Base-by-base conservation (phyloP, 2,329 filamentous ascomycete species). In the Ophiocordyceps camponoti-saundersi region DNA sequence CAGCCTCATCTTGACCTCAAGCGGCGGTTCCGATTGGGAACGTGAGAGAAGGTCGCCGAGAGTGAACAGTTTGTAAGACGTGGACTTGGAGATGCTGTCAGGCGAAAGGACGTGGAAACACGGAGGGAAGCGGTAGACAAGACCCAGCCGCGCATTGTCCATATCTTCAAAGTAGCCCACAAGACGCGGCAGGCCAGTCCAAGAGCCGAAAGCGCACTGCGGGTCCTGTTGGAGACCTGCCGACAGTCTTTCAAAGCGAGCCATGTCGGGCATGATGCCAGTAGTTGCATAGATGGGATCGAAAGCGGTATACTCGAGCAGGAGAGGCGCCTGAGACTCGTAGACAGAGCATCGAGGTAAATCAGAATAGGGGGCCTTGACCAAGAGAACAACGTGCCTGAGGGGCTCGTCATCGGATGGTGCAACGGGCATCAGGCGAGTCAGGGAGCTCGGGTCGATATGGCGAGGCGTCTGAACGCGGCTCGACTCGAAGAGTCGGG, bases 131-230 rank as follows among this genome's bases (percentile, higher is more conserved):
- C 83, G 79, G 55, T 86, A 90, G 12, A 90, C 73, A 12, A 90
- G 68, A 6, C 84, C 85, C 47, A 87, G 75, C 11, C 85, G 73
- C 1, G 84, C 79, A 46, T 76, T 69, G 18, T 77, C 73, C 46
- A 82, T 70, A 54, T 89, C 84, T 57, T 89, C 83, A 54, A 86
- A 87, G 56, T 86, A 89, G 2, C 76, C 79, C 13, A 82, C 62
- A 42, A 82, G 64, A 21, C 73, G 70, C 16, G 79, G 75, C 11
- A 80, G 56, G 51, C 84, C 69, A 57, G 73, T 79, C 69, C 72
- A 83, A 2, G 79, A 71, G 22, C 65, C 70, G 6, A 65, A 70
- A 1, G 69, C 67, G 20, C 69, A 65, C 42, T 71, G 71, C 0
- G 72, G 66, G 47, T 73, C 70, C 21, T 69, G 67, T 55, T 72